Base-by-base conservation (phyloP, 2,329 filamentous ascomycete species). In the Claviceps sp. region DNA sequence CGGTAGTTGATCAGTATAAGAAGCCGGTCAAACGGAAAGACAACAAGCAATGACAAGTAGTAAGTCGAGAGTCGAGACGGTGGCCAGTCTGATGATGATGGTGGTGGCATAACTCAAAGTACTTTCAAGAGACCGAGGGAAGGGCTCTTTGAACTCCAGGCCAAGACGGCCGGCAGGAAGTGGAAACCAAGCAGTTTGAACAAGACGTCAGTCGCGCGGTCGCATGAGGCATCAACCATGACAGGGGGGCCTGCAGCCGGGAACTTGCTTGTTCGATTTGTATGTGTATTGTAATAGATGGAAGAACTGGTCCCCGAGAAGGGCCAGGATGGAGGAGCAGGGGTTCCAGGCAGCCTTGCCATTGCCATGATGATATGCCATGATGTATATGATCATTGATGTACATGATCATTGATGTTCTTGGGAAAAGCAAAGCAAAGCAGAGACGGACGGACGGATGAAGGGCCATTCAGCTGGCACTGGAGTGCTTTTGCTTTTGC, bases 201-300 rank as follows among this genome's bases (percentile, higher is more conserved):
- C 43, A 48, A 49, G 45, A 54, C 52, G 52, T 53, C 48, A 53
- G 48, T 53, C 48, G 47, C 48, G 47, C 46, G 36, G 48, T 53
- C 52, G 48, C 34, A 54, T 51, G 55, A 53, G 55, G 55, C 52
- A 56, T 50, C 55, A 51, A 56, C 48, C 51, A 48, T 22, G 52
- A 43, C 55, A 54, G 46, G 54, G 53, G 51, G 41, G 62, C 60
- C 60, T 60, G 58, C 60, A 60, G 60, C 57, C 54, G 60, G 61
- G 61, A 60, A 51, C 54, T 58, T 61, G 59, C 60, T 59, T 61
- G 54, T 54, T 51, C 45, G 52, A 46, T 51, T 47, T 53, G 44
- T 34, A n/a, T 18, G 44, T 30, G 41, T 45, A 24, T 30, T 18
- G 22, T 46, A 44, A 53, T 53, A 44, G 38, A 42, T 36, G 44